Conservation (phyloP, 805 yeast genomes). For the Blastobotrys mokoenaii region DNA sequence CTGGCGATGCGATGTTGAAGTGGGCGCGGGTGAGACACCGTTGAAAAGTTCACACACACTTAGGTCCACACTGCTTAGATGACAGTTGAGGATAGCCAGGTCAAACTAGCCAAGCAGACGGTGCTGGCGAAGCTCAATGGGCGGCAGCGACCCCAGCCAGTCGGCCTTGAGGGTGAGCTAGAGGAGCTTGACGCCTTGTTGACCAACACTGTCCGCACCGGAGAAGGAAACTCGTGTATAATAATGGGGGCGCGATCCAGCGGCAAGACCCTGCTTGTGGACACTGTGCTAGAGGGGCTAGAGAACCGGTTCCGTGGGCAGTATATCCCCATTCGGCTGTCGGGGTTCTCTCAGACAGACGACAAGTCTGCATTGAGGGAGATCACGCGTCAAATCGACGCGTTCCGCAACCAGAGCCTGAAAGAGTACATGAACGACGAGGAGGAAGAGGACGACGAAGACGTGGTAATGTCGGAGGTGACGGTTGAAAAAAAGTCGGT, state of each 20-base stretch:
- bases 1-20: not conserved
- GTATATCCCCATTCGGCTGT: conserved; percentile 54
- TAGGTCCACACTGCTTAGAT: too few relatives aligned
- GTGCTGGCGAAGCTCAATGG: conserved; percentile 27
- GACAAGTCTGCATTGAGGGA: conserved; percentile 77
- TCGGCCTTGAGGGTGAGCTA: conserved; percentile 32
- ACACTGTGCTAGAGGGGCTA: conserved; percentile 45
- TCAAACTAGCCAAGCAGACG: conserved; percentile 7
- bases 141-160: conserved; percentile 19
- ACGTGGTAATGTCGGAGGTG: conserved; percentile 1
- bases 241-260: conserved; percentile 72
- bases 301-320: conserved; percentile 31
- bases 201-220: conserved; percentile 53
- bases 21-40: not conserved
- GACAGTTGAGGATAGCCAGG: not conserved
- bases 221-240: conserved; percentile 75
- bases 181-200: conserved; percentile 49
- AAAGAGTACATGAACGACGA: conserved; percentile 16
- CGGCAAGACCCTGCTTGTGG: conserved; percentile 64
- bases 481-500: conserved; percentile 26
- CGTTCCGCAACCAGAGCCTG: conserved; percentile 22
- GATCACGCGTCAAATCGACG: conserved; percentile 76
- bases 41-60: not conserved
- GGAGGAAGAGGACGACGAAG: conserved; percentile 20
- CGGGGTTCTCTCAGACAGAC: conserved; percentile 64